Evolutionary conservation across 2,329 filamentous ascomycete species (phyloP).

Genomic region (Ophiostoma novo-ulmi): DNA sequence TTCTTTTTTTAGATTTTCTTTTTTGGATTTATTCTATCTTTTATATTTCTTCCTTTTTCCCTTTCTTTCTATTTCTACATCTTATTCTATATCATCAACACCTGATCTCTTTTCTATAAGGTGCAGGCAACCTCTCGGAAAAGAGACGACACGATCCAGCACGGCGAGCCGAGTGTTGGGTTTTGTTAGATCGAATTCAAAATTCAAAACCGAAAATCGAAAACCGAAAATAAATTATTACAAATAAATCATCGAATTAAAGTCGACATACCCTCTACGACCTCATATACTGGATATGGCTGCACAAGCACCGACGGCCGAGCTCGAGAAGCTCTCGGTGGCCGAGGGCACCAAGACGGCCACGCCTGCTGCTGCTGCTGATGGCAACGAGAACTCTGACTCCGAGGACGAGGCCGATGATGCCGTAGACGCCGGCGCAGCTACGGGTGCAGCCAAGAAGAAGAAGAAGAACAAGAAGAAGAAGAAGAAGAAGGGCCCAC

Average conservation of each 20-base stretch:
- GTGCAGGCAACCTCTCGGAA: background rate
- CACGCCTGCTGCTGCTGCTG: slow-evolving; percentile 34
- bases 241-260: background rate
- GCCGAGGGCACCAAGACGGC: background rate
- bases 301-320: slow-evolving; percentile 35
- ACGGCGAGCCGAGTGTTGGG: background rate
- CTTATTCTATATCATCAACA: background rate
- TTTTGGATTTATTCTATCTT: background rate
- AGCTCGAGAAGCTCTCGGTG: slow-evolving; percentile 18
- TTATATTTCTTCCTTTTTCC: background rate
- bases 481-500: slow-evolving; percentile 71
- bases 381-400: slow-evolving; percentile 44
- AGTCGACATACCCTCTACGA: background rate
- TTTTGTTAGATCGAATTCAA: too few species aligned
- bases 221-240: background rate
- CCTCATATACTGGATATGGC: slow-evolving; percentile 35
- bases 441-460: slow-evolving; percentile 38
- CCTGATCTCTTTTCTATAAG: slow-evolving; percentile 6
- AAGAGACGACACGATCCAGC: background rate
- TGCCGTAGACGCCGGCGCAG: slow-evolving; percentile 31
- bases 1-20: slow-evolving; percentile 7
- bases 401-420: slow-evolving; percentile 51
- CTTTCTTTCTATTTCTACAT: background rate
- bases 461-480: slow-evolving; percentile 51
- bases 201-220: too few species aligned